These are phyloP conservation scores for Euphorbia peplus DNA, from an alignment of 345 rosid genomes.

Conservation along the genomic window DNA sequence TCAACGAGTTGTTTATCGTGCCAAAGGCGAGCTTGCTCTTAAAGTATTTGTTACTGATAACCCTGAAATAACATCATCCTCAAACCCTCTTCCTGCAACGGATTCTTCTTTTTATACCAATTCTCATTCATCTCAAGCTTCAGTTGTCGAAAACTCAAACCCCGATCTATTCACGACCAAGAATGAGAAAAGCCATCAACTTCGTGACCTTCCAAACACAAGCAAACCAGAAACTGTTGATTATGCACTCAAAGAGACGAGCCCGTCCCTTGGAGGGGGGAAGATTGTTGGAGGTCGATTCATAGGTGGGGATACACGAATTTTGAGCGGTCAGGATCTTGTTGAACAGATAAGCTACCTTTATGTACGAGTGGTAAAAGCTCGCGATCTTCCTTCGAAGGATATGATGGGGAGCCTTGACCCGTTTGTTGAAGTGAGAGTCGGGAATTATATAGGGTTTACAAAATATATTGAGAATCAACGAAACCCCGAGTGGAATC, in stretches of 20 bases:
- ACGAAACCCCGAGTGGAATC: slow-evolving; percentile 29
- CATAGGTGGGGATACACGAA: slow-evolving; percentile 25
- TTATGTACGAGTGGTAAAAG: slow-evolving; percentile 27
- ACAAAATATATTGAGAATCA: slow-evolving; percentile 27
- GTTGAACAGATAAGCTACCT: slow-evolving; percentile 33
- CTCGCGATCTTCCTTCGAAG: slow-evolving; percentile 28
- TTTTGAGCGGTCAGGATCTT: slow-evolving; percentile 26
- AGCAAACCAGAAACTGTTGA: slow-evolving; percentile 31
- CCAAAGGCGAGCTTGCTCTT: slow-evolving; percentile 71
- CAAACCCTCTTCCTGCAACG: slow-evolving; percentile 48
- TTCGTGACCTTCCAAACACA: slow-evolving; percentile 44
- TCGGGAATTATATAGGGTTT: slow-evolving; percentile 29
- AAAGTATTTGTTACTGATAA: slow-evolving; percentile 71
- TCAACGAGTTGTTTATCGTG: slow-evolving; percentile 44
- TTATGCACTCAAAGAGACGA: slow-evolving; percentile 29
- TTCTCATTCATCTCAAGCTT: slow-evolving; percentile 29
- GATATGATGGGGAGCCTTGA: slow-evolving; percentile 33
- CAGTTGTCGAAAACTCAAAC: slow-evolving; percentile 15
- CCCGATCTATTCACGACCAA: slow-evolving; percentile 23
- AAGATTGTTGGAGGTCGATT: slow-evolving; percentile 70
- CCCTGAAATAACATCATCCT: slow-evolving; percentile 45
- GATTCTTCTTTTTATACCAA: slow-evolving; percentile 33
- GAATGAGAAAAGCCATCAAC: slow-evolving; percentile 34
- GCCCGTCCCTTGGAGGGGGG: slow-evolving; percentile 32
- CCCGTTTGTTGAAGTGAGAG: slow-evolving; percentile 32